phyloP scores from a whole-genome alignment of 768 basidiomycete species.

The Dentipellis sp. region DNA sequence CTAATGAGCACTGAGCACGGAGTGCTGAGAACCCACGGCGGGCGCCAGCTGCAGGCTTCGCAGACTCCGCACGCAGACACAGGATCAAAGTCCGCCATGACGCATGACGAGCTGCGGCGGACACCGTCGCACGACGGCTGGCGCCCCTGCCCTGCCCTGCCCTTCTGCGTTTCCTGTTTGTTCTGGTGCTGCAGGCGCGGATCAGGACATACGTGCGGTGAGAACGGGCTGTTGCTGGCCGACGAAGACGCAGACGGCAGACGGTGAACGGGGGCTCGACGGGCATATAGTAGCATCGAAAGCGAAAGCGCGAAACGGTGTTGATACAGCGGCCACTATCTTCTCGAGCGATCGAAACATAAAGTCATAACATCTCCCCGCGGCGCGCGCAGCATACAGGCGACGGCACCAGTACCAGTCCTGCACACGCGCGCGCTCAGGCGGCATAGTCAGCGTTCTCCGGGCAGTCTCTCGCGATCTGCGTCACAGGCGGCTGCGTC shows the following conservation, averaged over 20 bases:
- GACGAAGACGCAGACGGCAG: too few species aligned
- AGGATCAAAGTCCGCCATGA: too few species aligned
- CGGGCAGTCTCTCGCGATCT: constrained; percentile 28
- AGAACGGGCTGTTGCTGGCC: not conserved
- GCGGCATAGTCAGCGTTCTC: constrained; percentile 20
- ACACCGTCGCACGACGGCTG: not conserved
- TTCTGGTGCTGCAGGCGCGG: not conserved
- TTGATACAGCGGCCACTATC: not conserved
- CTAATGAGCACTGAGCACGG: too few species aligned
- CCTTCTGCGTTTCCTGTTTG: too few species aligned
- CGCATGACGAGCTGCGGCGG: not conserved
- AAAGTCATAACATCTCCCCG: not conserved
- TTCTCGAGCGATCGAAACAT: not conserved
- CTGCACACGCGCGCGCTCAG: not conserved
- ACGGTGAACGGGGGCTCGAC: not conserved
- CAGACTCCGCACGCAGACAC: not conserved
- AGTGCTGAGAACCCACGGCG: not conserved
- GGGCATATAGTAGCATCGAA: not conserved
- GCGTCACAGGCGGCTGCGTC: not conserved
- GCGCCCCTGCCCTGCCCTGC: not conserved
- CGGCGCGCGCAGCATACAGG: not conserved
- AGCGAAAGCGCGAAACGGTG: not conserved
- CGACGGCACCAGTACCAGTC: not conserved
- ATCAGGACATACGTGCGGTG: not conserved
- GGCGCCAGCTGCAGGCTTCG: not conserved